phyloP scores from a whole-genome alignment of 495 filamentous ascomycete species.

The Cercophora newfieldiana region DNA sequence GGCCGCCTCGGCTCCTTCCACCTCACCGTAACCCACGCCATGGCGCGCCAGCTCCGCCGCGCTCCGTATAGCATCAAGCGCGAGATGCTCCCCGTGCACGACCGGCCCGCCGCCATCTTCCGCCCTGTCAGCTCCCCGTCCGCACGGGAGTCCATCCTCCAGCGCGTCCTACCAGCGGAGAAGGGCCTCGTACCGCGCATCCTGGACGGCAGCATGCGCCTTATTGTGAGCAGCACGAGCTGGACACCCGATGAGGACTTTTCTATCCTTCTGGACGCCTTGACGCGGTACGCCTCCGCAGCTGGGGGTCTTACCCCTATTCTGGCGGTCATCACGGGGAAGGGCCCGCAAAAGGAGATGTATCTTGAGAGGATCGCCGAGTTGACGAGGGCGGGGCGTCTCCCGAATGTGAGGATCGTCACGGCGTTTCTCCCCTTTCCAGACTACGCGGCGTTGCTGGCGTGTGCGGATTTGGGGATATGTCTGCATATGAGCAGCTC shows the following conservation, averaged over 20 bases:
- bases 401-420: conserved; percentile 66
- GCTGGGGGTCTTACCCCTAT: conserved; percentile 29
- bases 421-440: conserved; percentile 80
- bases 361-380: conserved; percentile 66
- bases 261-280: conserved; percentile 78
- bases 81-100: conserved; percentile 75
- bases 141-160: conserved; percentile 59
- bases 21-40: conserved; percentile 85
- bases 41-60: conserved; percentile 69
- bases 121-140: conserved; percentile 58
- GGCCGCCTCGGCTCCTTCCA: conserved; percentile 69
- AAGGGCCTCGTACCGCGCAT: conserved; percentile 56
- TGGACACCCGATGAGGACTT: conserved; percentile 99
- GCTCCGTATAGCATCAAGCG: conserved; percentile 60
- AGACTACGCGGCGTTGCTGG: conserved; percentile 87
- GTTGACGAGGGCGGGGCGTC: conserved; percentile 57
- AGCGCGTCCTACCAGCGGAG: conserved; percentile 53
- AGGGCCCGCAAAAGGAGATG: conserved; percentile 76
- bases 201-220: conserved; percentile 52
- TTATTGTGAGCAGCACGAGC: conserved; percentile 88
- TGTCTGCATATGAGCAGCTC: conserved; percentile 90
- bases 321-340: conserved; percentile 88
- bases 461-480: conserved; percentile 83
- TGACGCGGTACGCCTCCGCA: conserved; percentile 62
- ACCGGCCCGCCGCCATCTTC: conserved; percentile 83